A percentile compares a stretch with the other conserved stretches of the same genome.
Evolutionary conservation across 2,329 filamentous ascomycete species (phyloP).

Genomic region (Ophiostoma quercus): DNA sequence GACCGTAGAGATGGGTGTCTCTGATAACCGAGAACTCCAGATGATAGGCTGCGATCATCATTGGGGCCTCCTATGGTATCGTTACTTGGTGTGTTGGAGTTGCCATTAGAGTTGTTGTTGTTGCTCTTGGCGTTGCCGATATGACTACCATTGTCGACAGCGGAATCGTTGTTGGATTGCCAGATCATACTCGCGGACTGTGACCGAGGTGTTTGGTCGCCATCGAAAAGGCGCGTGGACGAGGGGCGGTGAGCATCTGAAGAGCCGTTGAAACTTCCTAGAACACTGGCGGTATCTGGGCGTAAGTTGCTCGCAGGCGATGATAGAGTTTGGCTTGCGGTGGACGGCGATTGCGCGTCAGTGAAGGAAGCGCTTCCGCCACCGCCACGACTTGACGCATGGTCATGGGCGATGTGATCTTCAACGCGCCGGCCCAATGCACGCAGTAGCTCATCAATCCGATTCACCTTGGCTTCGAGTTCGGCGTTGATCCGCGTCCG

Average conservation of each 20-base stretch:
- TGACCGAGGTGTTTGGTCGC: slow-evolving; percentile 8
- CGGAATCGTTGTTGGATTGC: slow-evolving; percentile 34
- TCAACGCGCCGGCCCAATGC: slow-evolving; percentile 45
- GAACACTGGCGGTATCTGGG: slow-evolving; percentile 16
- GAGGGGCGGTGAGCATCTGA: slow-evolving; percentile 5
- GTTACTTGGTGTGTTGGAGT: slow-evolving; percentile 40
- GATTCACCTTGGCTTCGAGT: slow-evolving; percentile 65
- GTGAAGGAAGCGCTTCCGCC: background rate
- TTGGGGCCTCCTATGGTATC: slow-evolving; percentile 35
- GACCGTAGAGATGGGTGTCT: slow-evolving; percentile 38
- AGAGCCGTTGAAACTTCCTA: background rate
- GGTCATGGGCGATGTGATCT: slow-evolving; percentile 25
- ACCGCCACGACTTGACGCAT: background rate
- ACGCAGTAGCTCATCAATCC: slow-evolving; percentile 60
- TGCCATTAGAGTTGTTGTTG: slow-evolving; percentile 41
- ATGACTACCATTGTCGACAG: background rate
- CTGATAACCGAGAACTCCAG: slow-evolving; percentile 48
- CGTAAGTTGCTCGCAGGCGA: slow-evolving; percentile 15
- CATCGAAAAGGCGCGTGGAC: slow-evolving; percentile 30
- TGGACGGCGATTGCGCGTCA: background rate
- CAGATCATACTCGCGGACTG: slow-evolving; percentile 7
- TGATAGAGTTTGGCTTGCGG: slow-evolving; percentile 10
- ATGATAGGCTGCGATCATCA: slow-evolving; percentile 47
- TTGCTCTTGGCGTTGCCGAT: slow-evolving; percentile 36
- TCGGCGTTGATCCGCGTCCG: slow-evolving; percentile 67